Evolutionary conservation across 345 rosid species (phyloP).

Genomic region (Acer negundo): DNA sequence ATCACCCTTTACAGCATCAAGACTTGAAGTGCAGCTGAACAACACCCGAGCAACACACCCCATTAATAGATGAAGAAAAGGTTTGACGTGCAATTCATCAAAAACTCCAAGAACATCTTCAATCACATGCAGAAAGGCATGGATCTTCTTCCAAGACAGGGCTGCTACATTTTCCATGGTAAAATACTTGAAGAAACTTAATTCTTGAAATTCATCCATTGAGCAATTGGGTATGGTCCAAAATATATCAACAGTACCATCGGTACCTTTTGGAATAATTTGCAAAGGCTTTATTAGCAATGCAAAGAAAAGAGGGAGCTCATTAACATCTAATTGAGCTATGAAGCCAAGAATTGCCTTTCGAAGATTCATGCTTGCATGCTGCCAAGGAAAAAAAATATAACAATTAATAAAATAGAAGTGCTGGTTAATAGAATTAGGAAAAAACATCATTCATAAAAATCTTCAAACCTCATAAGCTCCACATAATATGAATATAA

Average conservation of each 20-base stretch:
- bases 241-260: conserved; percentile 34
- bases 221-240: conserved; percentile 45
- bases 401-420: conserved; percentile 3
- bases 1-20: conserved; percentile 38
- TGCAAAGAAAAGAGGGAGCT: conserved; percentile 76
- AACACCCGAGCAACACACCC: conserved; percentile 82
- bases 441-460: background rate
- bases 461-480: conserved; percentile 6
- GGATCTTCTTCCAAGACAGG: conserved; percentile 72
- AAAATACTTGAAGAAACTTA: conserved; percentile 53
- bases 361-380: conserved; percentile 71
- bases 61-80: conserved; percentile 80
- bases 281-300: conserved; percentile 78
- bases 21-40: conserved; percentile 49
- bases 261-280: conserved; percentile 49
- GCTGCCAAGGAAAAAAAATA: conserved; percentile 43
- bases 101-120: conserved; percentile 73
- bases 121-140: conserved; percentile 84
- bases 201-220: conserved; percentile 46
- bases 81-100: conserved; percentile 68
- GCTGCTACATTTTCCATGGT: conserved; percentile 52
- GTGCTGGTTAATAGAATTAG: background rate
- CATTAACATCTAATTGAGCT: conserved; percentile 68
- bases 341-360: conserved; percentile 82
- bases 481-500: conserved; percentile 5